Evolutionary conservation across 495 filamentous ascomycete genomes (phyloP).

Genomic region (Barbatosphaeria neglecta): DNA sequence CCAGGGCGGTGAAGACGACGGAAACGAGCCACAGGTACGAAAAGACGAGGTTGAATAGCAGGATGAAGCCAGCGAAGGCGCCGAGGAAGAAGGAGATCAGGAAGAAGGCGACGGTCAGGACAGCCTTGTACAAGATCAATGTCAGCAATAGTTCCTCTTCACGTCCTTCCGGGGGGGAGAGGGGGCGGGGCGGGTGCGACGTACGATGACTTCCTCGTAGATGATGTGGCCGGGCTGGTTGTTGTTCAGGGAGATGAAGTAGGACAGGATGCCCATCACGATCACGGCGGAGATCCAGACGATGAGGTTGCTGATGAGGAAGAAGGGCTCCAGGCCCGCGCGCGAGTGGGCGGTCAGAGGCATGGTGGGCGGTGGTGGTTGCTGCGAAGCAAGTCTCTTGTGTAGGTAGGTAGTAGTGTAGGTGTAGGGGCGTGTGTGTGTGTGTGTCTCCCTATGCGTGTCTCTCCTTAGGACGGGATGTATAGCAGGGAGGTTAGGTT

Average conservation of each 20-base stretch:
- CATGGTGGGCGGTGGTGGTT: neutral
- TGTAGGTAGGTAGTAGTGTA: too few species aligned
- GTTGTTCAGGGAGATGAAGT: conserved; percentile 31
- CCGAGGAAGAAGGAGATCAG: conserved; percentile 43
- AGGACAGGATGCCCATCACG: conserved; percentile 48
- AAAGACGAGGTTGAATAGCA: conserved; percentile 48
- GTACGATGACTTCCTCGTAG: conserved; percentile 47
- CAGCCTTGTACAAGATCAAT: conserved; percentile 37
- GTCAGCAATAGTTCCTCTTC: too few species aligned
- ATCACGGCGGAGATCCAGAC: conserved; percentile 48
- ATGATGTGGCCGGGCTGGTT: conserved; percentile 33
- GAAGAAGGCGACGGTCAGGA: conserved; percentile 47
- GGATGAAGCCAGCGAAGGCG: conserved; percentile 33
- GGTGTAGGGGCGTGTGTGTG: too few species aligned
- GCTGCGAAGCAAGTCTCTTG: neutral
- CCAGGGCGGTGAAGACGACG: conserved; percentile 47
- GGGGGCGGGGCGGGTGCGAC: conserved; percentile 6
- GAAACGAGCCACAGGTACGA: conserved; percentile 54
- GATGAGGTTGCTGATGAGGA: conserved; percentile 18
- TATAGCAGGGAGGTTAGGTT: too few species aligned
- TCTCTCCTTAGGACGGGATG: too few species aligned
- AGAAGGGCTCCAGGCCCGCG: conserved; percentile 10
- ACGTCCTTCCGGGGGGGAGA: neutral
- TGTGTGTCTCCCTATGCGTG: too few species aligned
- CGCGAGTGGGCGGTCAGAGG: neutral